Conservation (phyloP, 768 basidiomycete genomes). For the Tylopilus subfusipes region DNA sequence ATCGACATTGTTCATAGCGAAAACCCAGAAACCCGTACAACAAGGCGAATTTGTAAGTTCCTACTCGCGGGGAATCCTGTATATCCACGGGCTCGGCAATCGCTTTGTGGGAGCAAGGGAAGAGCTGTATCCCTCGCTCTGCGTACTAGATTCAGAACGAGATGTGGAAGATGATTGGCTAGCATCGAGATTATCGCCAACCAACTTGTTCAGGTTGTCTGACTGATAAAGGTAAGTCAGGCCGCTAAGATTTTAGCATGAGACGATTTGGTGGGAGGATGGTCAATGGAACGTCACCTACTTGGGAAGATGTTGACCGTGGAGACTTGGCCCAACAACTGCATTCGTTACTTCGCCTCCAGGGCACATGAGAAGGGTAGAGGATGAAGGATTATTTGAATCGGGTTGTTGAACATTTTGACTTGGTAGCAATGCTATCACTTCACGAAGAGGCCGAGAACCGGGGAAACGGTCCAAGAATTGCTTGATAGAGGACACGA, state of each 20-base stretch:
- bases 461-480: neutral
- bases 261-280: neutral
- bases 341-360: neutral
- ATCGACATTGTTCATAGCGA: too few species aligned
- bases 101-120: neutral
- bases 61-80: neutral
- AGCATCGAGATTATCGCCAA: too few species aligned
- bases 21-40: too few species aligned
- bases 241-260: neutral
- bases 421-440: neutral
- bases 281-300: neutral
- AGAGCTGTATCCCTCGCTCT: neutral
- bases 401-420: neutral
- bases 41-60: neutral
- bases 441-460: neutral
- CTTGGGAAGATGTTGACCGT: neutral
- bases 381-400: neutral
- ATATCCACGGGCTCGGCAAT: neutral
- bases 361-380: neutral
- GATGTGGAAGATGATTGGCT: too few species aligned
- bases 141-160: neutral
- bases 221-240: neutral
- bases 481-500: neutral
- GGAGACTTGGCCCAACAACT: neutral
- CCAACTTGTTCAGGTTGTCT: too few species aligned